Percentiles rank a stretch among this genome's conserved stretches.
Evolutionary conservation across 2,329 filamentous ascomycete species (phyloP).

Genomic region (Calonectria naviculata): DNA sequence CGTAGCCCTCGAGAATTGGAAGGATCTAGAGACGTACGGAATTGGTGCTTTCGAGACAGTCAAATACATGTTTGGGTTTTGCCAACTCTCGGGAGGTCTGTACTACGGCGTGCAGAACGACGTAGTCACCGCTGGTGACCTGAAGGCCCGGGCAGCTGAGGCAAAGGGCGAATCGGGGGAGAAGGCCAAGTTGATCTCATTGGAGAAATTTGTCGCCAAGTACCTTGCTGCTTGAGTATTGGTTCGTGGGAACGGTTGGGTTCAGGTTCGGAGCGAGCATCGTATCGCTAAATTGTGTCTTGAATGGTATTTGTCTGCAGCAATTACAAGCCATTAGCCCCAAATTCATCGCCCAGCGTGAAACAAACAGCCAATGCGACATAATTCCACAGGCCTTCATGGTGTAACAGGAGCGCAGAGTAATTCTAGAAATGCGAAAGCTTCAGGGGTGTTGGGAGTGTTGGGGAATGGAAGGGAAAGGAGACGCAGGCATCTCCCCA

Average conservation of each 20-base stretch:
- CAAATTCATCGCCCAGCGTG: not conserved
- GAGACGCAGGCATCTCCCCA: not conserved
- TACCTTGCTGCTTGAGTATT: conserved; percentile 31
- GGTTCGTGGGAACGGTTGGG: not conserved
- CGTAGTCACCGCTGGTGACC: conserved; percentile 32
- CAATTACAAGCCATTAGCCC: not conserved
- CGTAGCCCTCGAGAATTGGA: conserved; percentile 45
- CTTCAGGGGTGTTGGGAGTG: not conserved
- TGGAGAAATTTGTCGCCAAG: conserved; percentile 38
- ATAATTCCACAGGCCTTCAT: not conserved
- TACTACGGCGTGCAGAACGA: conserved; percentile 46
- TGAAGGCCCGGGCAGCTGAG: conserved; percentile 43
- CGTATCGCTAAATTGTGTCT: not conserved
- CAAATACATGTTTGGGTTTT: conserved; percentile 50
- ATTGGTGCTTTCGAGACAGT: conserved; percentile 47
- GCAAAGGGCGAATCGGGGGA: conserved; percentile 38
- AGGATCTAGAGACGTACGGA: conserved; percentile 45
- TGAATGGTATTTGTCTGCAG: not conserved
- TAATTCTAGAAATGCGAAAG: not conserved
- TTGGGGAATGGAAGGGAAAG: not conserved
- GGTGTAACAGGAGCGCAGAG: not conserved
- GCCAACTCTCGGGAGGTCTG: conserved; percentile 45
- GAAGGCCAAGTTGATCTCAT: conserved; percentile 35
- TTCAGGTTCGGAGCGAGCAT: not conserved
- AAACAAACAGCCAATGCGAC: not conserved